Conservation (phyloP, 257 asterid species). For the Leptodermis oblonga region DNA sequence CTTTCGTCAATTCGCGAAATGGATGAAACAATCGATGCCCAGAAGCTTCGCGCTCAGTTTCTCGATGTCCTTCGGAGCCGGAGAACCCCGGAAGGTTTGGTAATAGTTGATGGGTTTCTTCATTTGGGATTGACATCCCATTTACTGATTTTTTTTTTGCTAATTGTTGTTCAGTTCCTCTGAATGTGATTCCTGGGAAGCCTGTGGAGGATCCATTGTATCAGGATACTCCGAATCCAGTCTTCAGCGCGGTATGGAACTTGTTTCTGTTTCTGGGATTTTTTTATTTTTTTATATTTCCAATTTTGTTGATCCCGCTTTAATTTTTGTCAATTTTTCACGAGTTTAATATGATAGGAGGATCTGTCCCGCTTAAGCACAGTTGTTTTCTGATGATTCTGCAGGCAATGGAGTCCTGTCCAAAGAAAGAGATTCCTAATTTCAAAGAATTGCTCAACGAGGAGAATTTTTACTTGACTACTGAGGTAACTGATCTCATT, state of each 20-base stretch:
- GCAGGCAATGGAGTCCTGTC: slow-evolving; percentile 69
- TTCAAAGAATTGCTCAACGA: slow-evolving; percentile 69
- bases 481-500: slow-evolving; percentile 48
- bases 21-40: slow-evolving; percentile 24
- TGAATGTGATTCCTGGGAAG: slow-evolving; percentile 53
- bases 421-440: slow-evolving; percentile 63
- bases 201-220: slow-evolving; percentile 67
- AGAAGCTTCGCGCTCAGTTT: slow-evolving; percentile 51
- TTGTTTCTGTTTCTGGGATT: slow-evolving; percentile 1
- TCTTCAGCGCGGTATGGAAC: slow-evolving; percentile 55
- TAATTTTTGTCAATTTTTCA: too few species aligned
- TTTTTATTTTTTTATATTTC: too few species aligned
- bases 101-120: not conserved
- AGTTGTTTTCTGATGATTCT: not conserved
- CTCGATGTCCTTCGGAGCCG: slow-evolving; percentile 61
- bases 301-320: not conserved
- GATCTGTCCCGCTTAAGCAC: not conserved
- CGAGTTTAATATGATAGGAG: not conserved
- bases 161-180: slow-evolving; percentile 45
- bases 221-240: slow-evolving; percentile 71
- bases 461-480: slow-evolving; percentile 75
- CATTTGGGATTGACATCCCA: not conserved
- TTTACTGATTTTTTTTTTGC: not conserved
- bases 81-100: slow-evolving; percentile 54
- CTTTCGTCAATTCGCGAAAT: not conserved